A percentile compares a stretch with the other conserved stretches of the same genome.
Conservation (phyloP, 805 yeast genomes). For the Wickerhamomyces rabaulensis region DNA sequence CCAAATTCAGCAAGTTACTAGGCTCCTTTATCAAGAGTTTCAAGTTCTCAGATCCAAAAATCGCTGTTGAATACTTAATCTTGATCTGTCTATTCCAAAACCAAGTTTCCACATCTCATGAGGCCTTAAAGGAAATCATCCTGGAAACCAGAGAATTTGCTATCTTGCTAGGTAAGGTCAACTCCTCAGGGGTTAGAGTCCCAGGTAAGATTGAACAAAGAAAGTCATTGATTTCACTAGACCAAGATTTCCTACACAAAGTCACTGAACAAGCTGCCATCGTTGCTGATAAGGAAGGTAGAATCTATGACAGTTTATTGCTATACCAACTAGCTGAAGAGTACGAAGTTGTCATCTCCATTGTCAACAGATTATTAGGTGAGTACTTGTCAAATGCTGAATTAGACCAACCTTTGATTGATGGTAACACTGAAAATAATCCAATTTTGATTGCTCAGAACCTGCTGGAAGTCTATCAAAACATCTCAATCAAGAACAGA, state of each 20-base stretch:
- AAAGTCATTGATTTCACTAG: constrained; percentile 56
- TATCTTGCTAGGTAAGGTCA: constrained; percentile 76
- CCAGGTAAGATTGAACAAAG: constrained; percentile 85
- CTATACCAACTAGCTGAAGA: constrained; percentile 87
- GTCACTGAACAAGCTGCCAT: constrained; percentile 83
- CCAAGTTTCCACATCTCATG: constrained; percentile 60
- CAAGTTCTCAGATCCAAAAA: constrained; percentile 79
- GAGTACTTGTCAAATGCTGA: constrained; percentile 72
- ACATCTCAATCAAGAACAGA: constrained; percentile 54
- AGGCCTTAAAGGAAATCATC: constrained; percentile 77
- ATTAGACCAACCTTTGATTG: constrained; percentile 45
- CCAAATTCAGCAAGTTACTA: constrained; percentile 56
- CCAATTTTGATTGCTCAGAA: constrained; percentile 34
- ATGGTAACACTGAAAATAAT: constrained; percentile 39
- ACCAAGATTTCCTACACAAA: constrained; percentile 55
- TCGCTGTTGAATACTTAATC: constrained; percentile 85
- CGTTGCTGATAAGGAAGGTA: constrained; percentile 87
- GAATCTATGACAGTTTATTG: constrained; percentile 77
- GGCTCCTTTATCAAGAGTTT: constrained; percentile 81
- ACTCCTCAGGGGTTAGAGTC: constrained; percentile 66
- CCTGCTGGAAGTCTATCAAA: constrained; percentile 43
- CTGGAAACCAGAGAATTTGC: constrained; percentile 82
- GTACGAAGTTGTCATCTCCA: constrained; percentile 69
- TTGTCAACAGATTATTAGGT: constrained; percentile 72
- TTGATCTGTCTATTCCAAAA: constrained; percentile 53